Evolutionary conservation across 345 rosid genomes (phyloP).

Genomic region (Gossypium bickii): DNA sequence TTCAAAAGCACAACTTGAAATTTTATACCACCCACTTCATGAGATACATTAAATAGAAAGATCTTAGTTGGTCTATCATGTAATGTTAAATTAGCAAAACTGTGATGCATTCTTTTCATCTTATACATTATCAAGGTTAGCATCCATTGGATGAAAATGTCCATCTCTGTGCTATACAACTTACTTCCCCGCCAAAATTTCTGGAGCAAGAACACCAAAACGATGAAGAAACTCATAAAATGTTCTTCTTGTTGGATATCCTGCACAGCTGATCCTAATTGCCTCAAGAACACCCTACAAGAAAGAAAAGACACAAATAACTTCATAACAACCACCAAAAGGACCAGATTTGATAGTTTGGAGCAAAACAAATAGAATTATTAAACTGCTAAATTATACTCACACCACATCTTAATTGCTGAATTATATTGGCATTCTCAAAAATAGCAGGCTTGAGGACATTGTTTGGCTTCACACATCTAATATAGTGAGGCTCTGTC

Average conservation of each 20-base stretch:
- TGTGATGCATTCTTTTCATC: background rate
- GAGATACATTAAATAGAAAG: background rate
- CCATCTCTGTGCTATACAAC: slow-evolving; percentile 20
- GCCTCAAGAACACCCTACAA: slow-evolving; percentile 88
- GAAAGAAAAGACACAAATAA: slow-evolving; percentile 3
- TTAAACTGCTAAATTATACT: slow-evolving; percentile 38
- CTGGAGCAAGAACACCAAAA: slow-evolving; percentile 68
- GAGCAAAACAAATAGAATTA: slow-evolving; percentile 10
- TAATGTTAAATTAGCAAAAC: background rate
- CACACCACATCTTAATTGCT: slow-evolving; percentile 98
- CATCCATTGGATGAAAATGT: background rate
- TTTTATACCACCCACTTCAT: slow-evolving; percentile 4
- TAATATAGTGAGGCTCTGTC: slow-evolving; percentile 98
- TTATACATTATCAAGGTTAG: background rate
- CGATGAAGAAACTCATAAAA: slow-evolving; percentile 76
- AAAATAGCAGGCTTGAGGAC: slow-evolving; percentile 93
- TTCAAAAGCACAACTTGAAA: background rate
- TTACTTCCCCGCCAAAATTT: slow-evolving; percentile 69
- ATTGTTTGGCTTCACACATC: slow-evolving; percentile 99
- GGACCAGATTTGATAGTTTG: slow-evolving; percentile 1
- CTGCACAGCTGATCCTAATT: slow-evolving; percentile 79
- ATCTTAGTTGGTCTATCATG: background rate
- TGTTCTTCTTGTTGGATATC: slow-evolving; percentile 76
- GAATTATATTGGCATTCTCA: slow-evolving; percentile 87
- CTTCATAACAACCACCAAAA: slow-evolving; percentile 16